These are phyloP conservation scores for Rubus idaeus DNA, from an alignment of 306 rosid species.

Conservation along the genomic window DNA sequence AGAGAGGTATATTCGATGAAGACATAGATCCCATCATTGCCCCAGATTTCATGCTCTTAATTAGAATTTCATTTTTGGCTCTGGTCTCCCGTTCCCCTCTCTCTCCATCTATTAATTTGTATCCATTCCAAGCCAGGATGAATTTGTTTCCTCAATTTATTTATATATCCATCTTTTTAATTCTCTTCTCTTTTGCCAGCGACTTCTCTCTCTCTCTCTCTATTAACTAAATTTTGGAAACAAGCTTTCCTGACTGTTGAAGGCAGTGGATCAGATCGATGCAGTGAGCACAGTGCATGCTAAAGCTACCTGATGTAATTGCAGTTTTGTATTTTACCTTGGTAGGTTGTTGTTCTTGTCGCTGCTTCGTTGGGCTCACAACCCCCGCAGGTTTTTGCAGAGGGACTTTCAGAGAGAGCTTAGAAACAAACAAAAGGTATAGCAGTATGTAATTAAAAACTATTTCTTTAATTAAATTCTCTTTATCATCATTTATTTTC, in stretches of 20 bases:
- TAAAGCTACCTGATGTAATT: conserved; percentile 26
- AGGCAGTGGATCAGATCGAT: conserved; percentile 2
- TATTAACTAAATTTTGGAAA: neutral
- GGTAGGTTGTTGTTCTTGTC: conserved; percentile 52
- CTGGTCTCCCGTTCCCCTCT: neutral
- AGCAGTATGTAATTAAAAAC: neutral
- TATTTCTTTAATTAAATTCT: neutral
- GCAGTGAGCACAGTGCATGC: conserved; percentile 9
- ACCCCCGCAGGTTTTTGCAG: conserved; percentile 30
- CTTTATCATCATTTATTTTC: neutral
- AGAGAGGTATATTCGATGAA: conserved; percentile 7
- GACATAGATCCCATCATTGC: conserved; percentile 19
- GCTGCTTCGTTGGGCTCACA: conserved; percentile 43
- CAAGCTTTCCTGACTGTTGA: conserved; percentile 20
- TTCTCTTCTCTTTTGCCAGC: conserved; percentile 18
- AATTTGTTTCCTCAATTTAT: conserved; percentile 1
- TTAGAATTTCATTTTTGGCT: neutral
- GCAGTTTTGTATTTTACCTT: conserved; percentile 28
- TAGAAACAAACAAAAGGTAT: conserved; percentile 21
- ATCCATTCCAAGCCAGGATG: neutral
- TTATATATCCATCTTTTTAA: neutral
- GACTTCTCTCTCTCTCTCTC: conserved; percentile 14
- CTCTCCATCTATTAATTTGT: neutral
- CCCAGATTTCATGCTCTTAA: conserved; percentile 9
- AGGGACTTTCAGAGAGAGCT: conserved; percentile 22